Evolutionary conservation across 768 basidiomycete genomes (phyloP), one percentile per base, ranked within the genome.

Genomic region (Termitomyces sp.): DNA sequence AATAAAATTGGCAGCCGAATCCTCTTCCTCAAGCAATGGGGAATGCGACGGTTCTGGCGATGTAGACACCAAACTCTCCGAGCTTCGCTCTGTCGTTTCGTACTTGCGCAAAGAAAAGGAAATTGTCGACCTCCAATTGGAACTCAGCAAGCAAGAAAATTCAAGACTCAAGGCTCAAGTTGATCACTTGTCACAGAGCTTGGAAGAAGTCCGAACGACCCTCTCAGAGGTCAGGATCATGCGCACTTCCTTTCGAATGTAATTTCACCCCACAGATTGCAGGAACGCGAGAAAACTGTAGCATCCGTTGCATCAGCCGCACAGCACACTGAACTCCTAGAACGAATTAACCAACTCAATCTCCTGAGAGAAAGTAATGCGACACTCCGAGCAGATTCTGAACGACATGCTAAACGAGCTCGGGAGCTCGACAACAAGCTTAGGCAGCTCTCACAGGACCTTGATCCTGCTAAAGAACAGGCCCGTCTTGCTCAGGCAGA

Each of bases 31-130:
- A 25, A 63, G 74, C 14, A 62, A 76, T 14, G 78, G 70, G 5
- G 86, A 84, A 48, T 76, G 66, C 25, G 84, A 84, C 20, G 68
- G 72, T 0, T 60, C 73, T 9, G 85, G 80, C 17, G 85, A 87
- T 61, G 67, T 76, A 3, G 89, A 91, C 63, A 79, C 79, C 2
- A 88, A 91, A 69, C 65, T 91, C 10, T 79, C 87, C 0, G 91
- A 93, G 65, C 74, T 94, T 25, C 88, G 89, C 34, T 83, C 88
- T 17, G 88, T 94, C 32, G 86, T 94, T 47, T 81, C 86, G 2
- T 95, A 91, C 72, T 77, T 96, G 38, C 83, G 94, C 46, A 92
- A 89, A 69, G 94, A 95, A 79, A 94, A 96, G 74, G 92, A 95
- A 70, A 93, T 96, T 56, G 88, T 92, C 49, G 93, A 96, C 66